Evolutionary conservation across 345 rosid species (phyloP), one percentile per base, ranked within the genome.

Genomic region (Pistacia atlantica): DNA sequence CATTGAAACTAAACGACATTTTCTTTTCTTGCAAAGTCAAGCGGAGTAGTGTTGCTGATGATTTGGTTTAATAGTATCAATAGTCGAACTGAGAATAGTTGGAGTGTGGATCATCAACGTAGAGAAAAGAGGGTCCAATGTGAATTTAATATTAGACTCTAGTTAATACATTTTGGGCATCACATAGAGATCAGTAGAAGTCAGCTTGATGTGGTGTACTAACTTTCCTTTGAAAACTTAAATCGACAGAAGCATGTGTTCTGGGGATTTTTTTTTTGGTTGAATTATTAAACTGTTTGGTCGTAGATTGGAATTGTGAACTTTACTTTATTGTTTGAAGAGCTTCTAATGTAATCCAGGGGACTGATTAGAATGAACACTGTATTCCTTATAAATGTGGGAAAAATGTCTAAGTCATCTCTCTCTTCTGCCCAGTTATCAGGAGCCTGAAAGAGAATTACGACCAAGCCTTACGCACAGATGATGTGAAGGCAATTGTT

Each of bases 401-500:
- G 65, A 8, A 65, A 65, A 57, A 51, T 37, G 49, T 54, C 0
- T 64, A 37, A 64, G 35, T 51, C 38, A 4, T 25, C 14, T 37
- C 65, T 79, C 57, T 81, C 12, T 6, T 72, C 22, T 54, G 25
- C 11, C 20, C 86, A 96, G 98, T 97, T 69, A 25, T 77, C 56
- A 25, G 25, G 75, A 89, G 93, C 80, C 87, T 97, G 87, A 91
- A 85, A 79, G 91, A 91, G 17, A 89, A 80, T 81, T 92, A 79
- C 70, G 95, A 90, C 20, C 83, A 91, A 78, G 99, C 98, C 76
- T 78, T 92, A 57, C 84, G 76, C 65, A 90, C 97, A 86, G 84
- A 89, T 78, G 97, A 97, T 89, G 98, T 97, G 65, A 94, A 91
- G 85, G 99, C 99, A 46, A 90, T 97, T 82, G 98, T 97, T 67